phyloP scores from a whole-genome alignment of 2,329 filamentous ascomycete genomes.

The Sarocladium brachiariae region DNA sequence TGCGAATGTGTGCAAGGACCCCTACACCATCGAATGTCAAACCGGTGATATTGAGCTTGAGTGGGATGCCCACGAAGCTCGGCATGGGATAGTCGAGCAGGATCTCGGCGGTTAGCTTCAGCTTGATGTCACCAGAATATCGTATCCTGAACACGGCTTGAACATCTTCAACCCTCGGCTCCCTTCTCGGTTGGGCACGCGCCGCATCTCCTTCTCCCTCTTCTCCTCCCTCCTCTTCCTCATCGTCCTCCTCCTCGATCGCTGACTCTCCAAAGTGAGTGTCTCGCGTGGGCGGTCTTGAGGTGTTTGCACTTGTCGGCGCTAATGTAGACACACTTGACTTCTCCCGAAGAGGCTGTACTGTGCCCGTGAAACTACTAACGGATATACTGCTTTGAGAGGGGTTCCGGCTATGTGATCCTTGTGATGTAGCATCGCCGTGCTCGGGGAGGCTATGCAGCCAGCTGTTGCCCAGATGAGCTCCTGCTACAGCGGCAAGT shows the following conservation, averaged over 20 bases:
- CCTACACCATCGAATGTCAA: constrained; percentile 93
- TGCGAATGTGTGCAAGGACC: constrained; percentile 84
- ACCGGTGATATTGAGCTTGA: constrained; percentile 92
- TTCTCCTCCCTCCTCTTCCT: neutral
- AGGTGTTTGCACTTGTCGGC: constrained; percentile 41
- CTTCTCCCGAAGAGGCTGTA: constrained; percentile 46
- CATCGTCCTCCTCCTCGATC: constrained; percentile 23
- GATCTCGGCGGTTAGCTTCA: constrained; percentile 91
- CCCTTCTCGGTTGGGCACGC: constrained; percentile 40
- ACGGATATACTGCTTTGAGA: constrained; percentile 41
- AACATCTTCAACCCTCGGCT: constrained; percentile 76
- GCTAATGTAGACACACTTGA: constrained; percentile 57
- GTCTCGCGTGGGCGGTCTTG: constrained; percentile 53
- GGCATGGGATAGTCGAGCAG: constrained; percentile 97
- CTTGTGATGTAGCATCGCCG: constrained; percentile 19
- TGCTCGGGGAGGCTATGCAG: constrained; percentile 20
- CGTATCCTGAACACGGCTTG: constrained; percentile 88
- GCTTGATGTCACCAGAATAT: constrained; percentile 79
- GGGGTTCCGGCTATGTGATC: constrained; percentile 31
- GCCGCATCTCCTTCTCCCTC: neutral
- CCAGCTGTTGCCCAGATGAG: constrained; percentile 35
- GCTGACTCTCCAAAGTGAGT: constrained; percentile 30
- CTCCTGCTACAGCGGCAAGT: constrained; percentile 70
- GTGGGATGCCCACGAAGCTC: constrained; percentile 90
- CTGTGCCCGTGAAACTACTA: constrained; percentile 34